Evolutionary conservation across 2,329 filamentous ascomycete genomes (phyloP).

Genomic region (Huntiella moniliformis): DNA sequence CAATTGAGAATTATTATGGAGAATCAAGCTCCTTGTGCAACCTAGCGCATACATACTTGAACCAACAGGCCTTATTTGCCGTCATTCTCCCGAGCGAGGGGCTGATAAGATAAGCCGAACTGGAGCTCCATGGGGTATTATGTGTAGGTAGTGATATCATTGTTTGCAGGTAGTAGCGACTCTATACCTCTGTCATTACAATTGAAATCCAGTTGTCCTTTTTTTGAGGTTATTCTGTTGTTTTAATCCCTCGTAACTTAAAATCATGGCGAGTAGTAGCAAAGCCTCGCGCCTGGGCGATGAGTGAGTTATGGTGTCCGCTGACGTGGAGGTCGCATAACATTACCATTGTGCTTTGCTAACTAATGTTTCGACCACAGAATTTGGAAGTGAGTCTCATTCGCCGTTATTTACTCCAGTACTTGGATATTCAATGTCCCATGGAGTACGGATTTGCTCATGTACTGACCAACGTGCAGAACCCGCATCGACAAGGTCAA

Average conservation of each 20-base stretch:
- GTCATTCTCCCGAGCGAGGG: background rate
- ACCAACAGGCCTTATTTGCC: no score
- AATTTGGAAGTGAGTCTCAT: constrained; percentile 68
- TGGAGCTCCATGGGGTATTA: background rate
- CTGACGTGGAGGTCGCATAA: no score
- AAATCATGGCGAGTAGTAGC: constrained; percentile 36
- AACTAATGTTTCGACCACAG: constrained; percentile 24
- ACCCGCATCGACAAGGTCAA: constrained; percentile 95
- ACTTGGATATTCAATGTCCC: no score
- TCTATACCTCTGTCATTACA: background rate
- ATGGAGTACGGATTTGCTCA: background rate
- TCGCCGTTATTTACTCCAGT: background rate
- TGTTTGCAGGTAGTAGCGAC: no score
- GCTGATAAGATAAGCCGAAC: background rate
- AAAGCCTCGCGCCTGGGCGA: constrained; percentile 43
- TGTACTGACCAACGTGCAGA: constrained; percentile 27
- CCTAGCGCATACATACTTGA: no score
- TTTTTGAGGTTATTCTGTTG: background rate
- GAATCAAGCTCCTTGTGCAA: no score
- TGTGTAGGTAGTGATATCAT: no score
- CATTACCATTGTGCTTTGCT: no score
- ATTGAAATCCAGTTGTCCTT: background rate
- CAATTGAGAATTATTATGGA: background rate
- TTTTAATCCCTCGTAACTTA: background rate
- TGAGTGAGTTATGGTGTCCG: constrained; percentile 29